Conservation (phyloP, 129 eudicot genomes). For the Flaveria robusta region DNA sequence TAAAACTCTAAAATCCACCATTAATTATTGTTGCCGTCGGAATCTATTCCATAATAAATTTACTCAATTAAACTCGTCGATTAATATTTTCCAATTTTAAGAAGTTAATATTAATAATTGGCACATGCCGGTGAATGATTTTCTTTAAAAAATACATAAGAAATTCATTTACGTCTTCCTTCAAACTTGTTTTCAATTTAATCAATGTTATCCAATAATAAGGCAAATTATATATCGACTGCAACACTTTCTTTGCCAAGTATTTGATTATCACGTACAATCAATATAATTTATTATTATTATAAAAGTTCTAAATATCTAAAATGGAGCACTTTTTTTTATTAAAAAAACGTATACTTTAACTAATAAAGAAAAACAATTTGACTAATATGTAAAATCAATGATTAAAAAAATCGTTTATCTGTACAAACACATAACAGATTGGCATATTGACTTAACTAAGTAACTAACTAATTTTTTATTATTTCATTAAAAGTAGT, state of each 20-base stretch:
- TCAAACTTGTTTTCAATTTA: neutral
- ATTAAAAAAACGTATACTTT: no score
- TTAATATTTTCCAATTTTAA: neutral
- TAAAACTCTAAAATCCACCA: neutral
- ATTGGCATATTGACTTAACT: no score
- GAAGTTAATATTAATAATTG: neutral
- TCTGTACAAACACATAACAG: no score
- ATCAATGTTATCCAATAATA: neutral
- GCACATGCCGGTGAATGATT: slow-evolving; percentile 20
- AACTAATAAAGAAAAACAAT: no score
- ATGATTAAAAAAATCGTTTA: no score
- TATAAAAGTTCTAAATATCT: no score
- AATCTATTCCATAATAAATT: neutral
- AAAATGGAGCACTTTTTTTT: no score
- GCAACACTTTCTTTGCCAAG: slow-evolving; percentile 6
- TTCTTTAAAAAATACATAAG: neutral
- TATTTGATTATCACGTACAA: neutral
- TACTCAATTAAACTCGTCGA: neutral
- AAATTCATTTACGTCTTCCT: neutral
- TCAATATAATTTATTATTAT: no score
- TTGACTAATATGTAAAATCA: no score
- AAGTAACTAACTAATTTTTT: no score
- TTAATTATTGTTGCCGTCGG: neutral
- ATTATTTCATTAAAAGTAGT: no score
- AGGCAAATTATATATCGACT: slow-evolving; percentile 4